phyloP scores from a whole-genome alignment of 257 asterid genomes.

The Solanum pimpinellifolium region DNA sequence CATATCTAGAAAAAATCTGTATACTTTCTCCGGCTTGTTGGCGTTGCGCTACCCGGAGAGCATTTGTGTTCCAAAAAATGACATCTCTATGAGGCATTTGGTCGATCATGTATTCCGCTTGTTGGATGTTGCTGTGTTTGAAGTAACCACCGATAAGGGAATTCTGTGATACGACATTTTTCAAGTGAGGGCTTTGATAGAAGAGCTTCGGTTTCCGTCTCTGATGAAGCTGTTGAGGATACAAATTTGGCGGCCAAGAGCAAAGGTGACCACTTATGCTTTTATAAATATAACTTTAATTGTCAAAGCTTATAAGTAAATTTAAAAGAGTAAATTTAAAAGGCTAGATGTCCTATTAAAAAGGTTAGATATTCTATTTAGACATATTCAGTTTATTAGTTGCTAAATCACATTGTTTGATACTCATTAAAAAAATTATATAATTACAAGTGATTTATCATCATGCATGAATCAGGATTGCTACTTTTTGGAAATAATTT shows the following conservation, averaged over 20 bases:
- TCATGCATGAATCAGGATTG: too few relatives aligned
- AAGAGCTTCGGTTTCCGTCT: not conserved
- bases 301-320: too few relatives aligned
- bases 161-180: slow-evolving; percentile 54
- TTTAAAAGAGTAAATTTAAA: too few relatives aligned
- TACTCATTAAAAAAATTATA: too few relatives aligned
- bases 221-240: not conserved
- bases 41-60: not conserved
- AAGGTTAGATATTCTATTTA: too few relatives aligned
- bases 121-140: slow-evolving; percentile 25
- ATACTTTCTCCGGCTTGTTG: not conserved
- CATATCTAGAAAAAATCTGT: not conserved
- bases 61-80: slow-evolving; percentile 19
- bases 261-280: not conserved
- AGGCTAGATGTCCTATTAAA: too few relatives aligned
- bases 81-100: slow-evolving; percentile 36
- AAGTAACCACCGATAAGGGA: slow-evolving; percentile 51
- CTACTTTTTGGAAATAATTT: too few relatives aligned
- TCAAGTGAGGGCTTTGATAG: not conserved
- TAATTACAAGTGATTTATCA: too few relatives aligned
- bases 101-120: slow-evolving; percentile 26
- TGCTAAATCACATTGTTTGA: too few relatives aligned
- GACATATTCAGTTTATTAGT: too few relatives aligned
- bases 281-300: too few relatives aligned
- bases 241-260: not conserved